Evolutionary conservation across 306 rosid species (phyloP).

Genomic region (Aeschynomene evenia): DNA sequence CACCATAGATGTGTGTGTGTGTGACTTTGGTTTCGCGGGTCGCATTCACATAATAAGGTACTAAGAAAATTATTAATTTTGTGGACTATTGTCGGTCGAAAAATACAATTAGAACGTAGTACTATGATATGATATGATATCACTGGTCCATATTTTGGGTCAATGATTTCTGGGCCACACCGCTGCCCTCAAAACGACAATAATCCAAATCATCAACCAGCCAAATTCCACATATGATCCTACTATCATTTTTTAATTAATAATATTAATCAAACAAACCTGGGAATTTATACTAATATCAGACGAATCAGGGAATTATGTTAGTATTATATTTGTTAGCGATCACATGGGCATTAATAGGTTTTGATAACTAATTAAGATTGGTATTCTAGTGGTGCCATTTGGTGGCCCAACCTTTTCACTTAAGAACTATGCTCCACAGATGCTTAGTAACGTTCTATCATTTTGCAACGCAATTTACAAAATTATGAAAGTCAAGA

Average conservation of each 20-base stretch:
- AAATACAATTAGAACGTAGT: not conserved
- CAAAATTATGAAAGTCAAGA: not conserved
- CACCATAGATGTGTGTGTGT: not conserved
- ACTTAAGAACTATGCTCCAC: not conserved
- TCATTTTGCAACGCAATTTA: not conserved
- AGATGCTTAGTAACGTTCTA: not conserved
- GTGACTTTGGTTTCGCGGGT: not conserved
- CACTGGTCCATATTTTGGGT: not conserved
- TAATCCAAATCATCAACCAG: conserved; percentile 23
- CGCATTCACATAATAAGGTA: conserved; percentile 1
- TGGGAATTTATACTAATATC: not conserved
- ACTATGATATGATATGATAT: not conserved
- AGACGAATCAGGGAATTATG: not conserved
- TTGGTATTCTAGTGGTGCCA: not conserved
- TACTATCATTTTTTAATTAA: not conserved
- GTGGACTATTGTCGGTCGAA: conserved; percentile 16
- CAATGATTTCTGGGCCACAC: conserved; percentile 33
- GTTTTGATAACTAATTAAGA: not conserved
- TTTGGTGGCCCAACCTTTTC: not conserved
- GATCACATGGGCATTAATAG: not conserved
- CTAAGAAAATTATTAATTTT: not conserved
- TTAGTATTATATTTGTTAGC: not conserved
- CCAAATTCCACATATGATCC: not conserved
- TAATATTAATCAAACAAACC: not conserved
- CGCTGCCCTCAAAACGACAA: conserved; percentile 12